Percentiles rank a stretch among this genome's conserved stretches.
phyloP scores from a whole-genome alignment of 2,329 filamentous ascomycete genomes.

The Cyanodermella asteris region DNA sequence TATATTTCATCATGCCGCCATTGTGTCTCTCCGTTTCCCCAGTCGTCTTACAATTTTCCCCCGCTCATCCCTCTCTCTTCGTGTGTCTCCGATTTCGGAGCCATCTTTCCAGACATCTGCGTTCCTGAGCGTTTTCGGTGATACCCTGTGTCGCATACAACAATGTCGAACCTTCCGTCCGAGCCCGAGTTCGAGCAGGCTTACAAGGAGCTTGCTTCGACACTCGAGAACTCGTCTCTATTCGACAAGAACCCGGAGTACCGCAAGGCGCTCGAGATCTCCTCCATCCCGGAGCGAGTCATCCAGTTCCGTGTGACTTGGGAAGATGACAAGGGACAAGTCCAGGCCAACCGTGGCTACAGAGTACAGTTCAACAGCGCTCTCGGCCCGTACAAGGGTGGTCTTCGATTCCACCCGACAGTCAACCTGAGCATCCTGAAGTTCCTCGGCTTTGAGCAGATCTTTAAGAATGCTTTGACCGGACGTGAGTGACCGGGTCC shows the following conservation, averaged over 20 bases:
- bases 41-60: too few species aligned
- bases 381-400: slow-evolving; percentile 93
- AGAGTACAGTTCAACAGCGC: slow-evolving; percentile 98
- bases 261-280: slow-evolving; percentile 70
- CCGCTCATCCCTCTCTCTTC: slow-evolving; percentile 5
- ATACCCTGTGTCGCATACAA: slow-evolving; percentile 11
- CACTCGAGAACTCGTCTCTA: slow-evolving; percentile 79
- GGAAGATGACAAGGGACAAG: slow-evolving; percentile 78
- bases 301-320: slow-evolving; percentile 95
- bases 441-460: slow-evolving; percentile 97
- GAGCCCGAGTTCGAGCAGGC: slow-evolving; percentile 99
- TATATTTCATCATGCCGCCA: too few species aligned
- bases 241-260: slow-evolving; percentile 92
- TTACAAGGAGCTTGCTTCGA: slow-evolving; percentile 88
- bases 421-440: slow-evolving; percentile 53
- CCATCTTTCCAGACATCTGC: background rate
- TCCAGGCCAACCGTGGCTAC: slow-evolving; percentile 86
- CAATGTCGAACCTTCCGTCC: slow-evolving; percentile 61
- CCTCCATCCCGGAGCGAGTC: slow-evolving; percentile 78
- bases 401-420: slow-evolving; percentile 79
- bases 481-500: slow-evolving; percentile 42
- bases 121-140: background rate
- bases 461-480: slow-evolving; percentile 98
- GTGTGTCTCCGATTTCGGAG: slow-evolving; percentile 3
- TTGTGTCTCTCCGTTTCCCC: too few species aligned